A percentile compares a stretch with the other conserved stretches of the same genome.
Evolutionary conservation across 2,329 filamentous ascomycete genomes (phyloP).

Genomic region (Curvularia hawaiiensis): DNA sequence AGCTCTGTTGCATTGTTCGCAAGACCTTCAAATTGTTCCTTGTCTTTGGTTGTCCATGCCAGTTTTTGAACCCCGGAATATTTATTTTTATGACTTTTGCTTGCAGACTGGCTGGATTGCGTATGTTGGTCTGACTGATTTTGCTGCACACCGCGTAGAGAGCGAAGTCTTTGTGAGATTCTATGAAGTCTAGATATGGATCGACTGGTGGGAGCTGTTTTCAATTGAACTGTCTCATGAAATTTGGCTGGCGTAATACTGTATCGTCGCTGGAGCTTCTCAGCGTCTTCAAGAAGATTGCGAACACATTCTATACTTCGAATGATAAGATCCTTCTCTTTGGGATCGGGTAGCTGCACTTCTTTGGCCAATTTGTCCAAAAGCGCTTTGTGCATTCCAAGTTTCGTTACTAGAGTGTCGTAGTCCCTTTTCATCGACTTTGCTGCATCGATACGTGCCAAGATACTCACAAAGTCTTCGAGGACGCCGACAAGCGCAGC

Average conservation of each 20-base stretch:
- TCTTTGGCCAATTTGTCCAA: background rate
- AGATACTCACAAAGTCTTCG: background rate
- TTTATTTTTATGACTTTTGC: accelerated
- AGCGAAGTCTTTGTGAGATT: background rate
- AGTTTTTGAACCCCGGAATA: background rate
- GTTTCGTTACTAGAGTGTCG: no score
- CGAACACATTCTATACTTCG: background rate
- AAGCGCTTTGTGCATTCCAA: background rate
- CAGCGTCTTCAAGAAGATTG: background rate
- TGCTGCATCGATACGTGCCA: background rate
- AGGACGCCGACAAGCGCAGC: background rate
- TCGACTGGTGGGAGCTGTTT: background rate
- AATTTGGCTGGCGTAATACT: background rate
- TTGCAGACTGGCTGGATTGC: no score
- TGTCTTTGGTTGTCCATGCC: conserved; percentile 6
- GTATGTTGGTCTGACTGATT: background rate
- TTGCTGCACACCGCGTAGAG: background rate
- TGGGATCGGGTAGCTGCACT: background rate
- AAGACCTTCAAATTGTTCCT: background rate
- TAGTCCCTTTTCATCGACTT: background rate
- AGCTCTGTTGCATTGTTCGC: background rate
- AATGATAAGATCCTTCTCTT: no score
- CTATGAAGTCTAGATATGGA: background rate
- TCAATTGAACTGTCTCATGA: no score
- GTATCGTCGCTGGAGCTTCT: background rate